Evolutionary conservation across 257 asterid genomes (phyloP), one percentile per base, ranked within the genome.

Genomic region (Penstemon eatonii): DNA sequence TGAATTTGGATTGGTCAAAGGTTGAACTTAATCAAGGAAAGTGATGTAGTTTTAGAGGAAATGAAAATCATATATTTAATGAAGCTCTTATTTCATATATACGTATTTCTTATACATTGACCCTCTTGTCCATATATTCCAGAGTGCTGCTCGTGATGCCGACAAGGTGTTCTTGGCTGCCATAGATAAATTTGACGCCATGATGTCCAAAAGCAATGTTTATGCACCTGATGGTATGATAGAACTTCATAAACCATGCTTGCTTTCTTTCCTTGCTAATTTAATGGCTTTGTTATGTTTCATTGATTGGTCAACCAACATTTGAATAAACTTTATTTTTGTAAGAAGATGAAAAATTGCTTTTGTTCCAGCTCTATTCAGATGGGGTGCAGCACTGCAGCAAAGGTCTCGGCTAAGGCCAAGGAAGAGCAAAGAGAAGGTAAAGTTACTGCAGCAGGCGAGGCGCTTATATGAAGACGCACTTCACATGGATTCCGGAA

Each of bases 91-190:
- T 45, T 58, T 25, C 41, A 9, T 18, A 25, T 52, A 4, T 58
- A 12, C 61, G 8, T 42, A 25, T 72, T 68, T 19, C 37, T 54
- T 47, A 11, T 13, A 13, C 39, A 13, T 15, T 57, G 71, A 56
- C 56, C 46, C 62, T 54, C 69, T 56, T 64, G 15, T 58, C 41
- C 63, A 25, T 15, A 56, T 69, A 64, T 80, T 77, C 47, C 85
- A 91, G 98, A 82, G 79, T 69, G 87, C 90, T 72, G 95, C 95
- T 68, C 77, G 78, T 63, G 96, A 92, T 73, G 96, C 98, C 0
- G 96, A 92, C 84, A 83, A 82, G 76, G 79, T 89, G 72, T 92
- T 83, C 95, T 61, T 92, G 88, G 96, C 98, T 60, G 96, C 98
- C 63, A 89, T 92, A 61, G 96, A 89, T 79, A 92, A 92, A 73